Base-by-base conservation (phyloP, 345 rosid genomes). In the Hevea brasiliensis region DNA sequence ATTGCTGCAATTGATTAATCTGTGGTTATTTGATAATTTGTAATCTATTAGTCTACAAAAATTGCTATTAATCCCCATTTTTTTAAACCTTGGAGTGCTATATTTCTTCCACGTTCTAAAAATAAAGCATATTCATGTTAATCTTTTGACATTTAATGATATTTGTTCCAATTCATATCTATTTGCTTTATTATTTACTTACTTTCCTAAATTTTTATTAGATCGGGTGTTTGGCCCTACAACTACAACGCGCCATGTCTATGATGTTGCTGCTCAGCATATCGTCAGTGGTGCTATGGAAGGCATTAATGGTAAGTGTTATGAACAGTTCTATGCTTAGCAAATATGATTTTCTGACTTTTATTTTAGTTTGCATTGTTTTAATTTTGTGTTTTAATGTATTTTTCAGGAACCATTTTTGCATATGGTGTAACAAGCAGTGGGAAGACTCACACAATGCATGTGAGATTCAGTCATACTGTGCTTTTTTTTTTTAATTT, bases 351-450 rank as follows among this genome's bases (percentile, higher is more conserved):
- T 73, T 71, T 60, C 50, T 65, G 57, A n/a, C 18, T 56, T 3
- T 61, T 54, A 18, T 63, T 32, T 54, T 63, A 23, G 50, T 67
- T 65, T 55, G 27, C 8, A 11, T 44, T n/a, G 32, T 53, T 65
- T 53, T 80, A 54, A 76, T 65, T 67, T 73, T 67, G 47, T 70
- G 40, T 80, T 72, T 76, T 65, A 74, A 67, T 77, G 71, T 68
- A 59, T 41, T 75, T 72, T 72, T 51, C 85, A 95, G 99, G 99
- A 72, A 95, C 99, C 56, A 90, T 95, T 79, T 95, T 92, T 82
- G 99, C 99, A 61, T 95, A 95, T 79, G 99, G 99, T 55, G 98
- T 95, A 81, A 95, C 99, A 71, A 95, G 99, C 89, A 95, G 99
- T 75, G 99, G 99, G 82, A 95, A 95, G 85, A 95, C 99, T 75